Percentiles rank a stretch among this genome's conserved stretches.
Conservation (phyloP, 2,329 filamentous ascomycete genomes). For the Achaetomium macrosporum region DNA sequence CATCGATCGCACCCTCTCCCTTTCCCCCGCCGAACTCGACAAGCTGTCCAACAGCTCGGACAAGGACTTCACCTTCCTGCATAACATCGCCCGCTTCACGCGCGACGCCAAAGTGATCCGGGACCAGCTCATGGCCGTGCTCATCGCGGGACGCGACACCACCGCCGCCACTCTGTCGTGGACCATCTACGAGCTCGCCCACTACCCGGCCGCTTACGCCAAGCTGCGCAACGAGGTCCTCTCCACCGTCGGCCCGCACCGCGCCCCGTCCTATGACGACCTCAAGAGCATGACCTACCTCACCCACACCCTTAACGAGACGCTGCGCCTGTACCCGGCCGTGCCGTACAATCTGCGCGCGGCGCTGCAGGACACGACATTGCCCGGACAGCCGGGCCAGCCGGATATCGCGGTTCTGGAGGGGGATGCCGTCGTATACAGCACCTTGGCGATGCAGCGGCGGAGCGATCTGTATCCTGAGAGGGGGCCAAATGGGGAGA, state of each 20-base stretch:
- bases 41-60: constrained; percentile 59
- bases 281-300: constrained; percentile 46
- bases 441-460: constrained; percentile 28
- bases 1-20: constrained; percentile 59
- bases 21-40: constrained; percentile 60
- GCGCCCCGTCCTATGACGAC: constrained; percentile 43
- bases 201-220: constrained; percentile 32
- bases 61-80: constrained; percentile 67
- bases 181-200: constrained; percentile 34
- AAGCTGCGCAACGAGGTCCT: constrained; percentile 35
- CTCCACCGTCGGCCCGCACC: constrained; percentile 24
- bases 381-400: constrained; percentile 22
- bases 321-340: constrained; percentile 26
- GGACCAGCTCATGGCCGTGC: constrained; percentile 69
- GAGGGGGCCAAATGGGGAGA: constrained; percentile 9
- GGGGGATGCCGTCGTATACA: constrained; percentile 25
- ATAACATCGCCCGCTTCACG: constrained; percentile 66
- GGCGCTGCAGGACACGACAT: constrained; percentile 24
- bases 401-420: constrained; percentile 24
- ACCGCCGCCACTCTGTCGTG: constrained; percentile 41
- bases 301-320: constrained; percentile 40
- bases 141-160: constrained; percentile 66
- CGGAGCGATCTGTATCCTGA: constrained; percentile 27
- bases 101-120: constrained; percentile 57
- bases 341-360: constrained; percentile 28